A percentile compares a stretch with the other conserved stretches of the same genome.
Evolutionary conservation across 1,284 basidiomycete species (phyloP).

Genomic region (Leccinum subrobustum): DNA sequence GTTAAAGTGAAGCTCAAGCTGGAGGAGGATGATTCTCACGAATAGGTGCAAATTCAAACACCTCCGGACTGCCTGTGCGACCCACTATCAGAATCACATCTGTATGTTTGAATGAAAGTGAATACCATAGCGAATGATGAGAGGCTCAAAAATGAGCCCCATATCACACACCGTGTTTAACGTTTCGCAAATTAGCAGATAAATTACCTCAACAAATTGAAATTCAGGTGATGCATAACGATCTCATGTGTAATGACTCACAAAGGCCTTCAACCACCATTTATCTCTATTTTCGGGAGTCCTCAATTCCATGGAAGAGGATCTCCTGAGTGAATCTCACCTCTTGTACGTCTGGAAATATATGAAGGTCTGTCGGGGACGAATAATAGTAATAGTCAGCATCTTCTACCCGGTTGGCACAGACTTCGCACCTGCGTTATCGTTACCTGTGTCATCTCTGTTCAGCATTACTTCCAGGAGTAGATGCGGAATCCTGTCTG

Average conservation of each 20-base stretch:
- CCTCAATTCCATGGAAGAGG: neutral
- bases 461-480: slow-evolving; percentile 7
- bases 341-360: slow-evolving; percentile 12
- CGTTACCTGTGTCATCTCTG: slow-evolving; percentile 1
- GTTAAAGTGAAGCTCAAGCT: neutral
- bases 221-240: neutral
- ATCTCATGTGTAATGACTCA: slow-evolving; percentile 22
- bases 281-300: slow-evolving; percentile 34
- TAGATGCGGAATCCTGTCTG: neutral
- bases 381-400: slow-evolving; percentile 11
- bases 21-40: slow-evolving; percentile 7
- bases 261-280: slow-evolving; percentile 42
- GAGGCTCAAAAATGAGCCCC: slow-evolving; percentile 46
- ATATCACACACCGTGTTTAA: slow-evolving; percentile 44
- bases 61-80: slow-evolving; percentile 1
- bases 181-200: slow-evolving; percentile 43
- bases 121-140: slow-evolving; percentile 41
- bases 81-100: neutral
- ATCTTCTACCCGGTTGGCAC: neutral
- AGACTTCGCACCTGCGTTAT: slow-evolving; percentile 13
- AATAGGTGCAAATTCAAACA: slow-evolving; percentile 5
- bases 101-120: neutral
- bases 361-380: slow-evolving; percentile 32
- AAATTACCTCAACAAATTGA: slow-evolving; percentile 34
- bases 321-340: slow-evolving; percentile 3